Percentiles rank a stretch among this genome's conserved stretches.
phyloP scores from a whole-genome alignment of 768 basidiomycete species.

The Collybia mongolica region DNA sequence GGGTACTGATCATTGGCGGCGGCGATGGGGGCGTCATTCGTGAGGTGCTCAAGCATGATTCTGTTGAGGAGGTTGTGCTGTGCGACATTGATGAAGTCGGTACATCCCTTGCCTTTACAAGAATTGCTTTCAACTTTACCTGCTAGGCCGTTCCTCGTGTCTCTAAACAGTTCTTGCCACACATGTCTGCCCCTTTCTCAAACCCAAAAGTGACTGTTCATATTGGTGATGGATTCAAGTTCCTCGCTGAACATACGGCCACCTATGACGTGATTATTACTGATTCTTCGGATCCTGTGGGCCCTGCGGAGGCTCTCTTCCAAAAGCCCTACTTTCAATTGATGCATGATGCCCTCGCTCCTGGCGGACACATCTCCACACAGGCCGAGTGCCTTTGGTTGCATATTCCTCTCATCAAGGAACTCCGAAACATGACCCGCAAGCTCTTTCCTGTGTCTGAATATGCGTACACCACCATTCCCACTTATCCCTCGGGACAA shows the following conservation, averaged over 20 bases:
- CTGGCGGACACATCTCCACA: conserved; percentile 91
- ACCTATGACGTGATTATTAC: conserved; percentile 98
- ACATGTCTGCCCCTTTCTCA: conserved; percentile 84
- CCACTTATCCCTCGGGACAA: conserved; percentile 97
- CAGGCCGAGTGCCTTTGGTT: conserved; percentile 97
- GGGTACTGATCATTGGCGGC: conserved; percentile 96
- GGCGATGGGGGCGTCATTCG: conserved; percentile 98
- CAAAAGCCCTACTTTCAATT: conserved; percentile 97
- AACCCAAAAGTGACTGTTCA: conserved; percentile 81
- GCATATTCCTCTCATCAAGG: conserved; percentile 83
- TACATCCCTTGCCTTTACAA: neutral
- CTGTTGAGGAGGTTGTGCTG: conserved; percentile 88
- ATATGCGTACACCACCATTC: conserved; percentile 96
- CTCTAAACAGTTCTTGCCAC: conserved; percentile 89
- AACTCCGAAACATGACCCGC: conserved; percentile 67
- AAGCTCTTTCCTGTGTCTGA: conserved; percentile 77
- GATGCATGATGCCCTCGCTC: conserved; percentile 83
- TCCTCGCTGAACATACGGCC: conserved; percentile 82
- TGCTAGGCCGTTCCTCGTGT: conserved; percentile 88
- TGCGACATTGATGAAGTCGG: conserved; percentile 96
- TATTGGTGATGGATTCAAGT: conserved; percentile 97
- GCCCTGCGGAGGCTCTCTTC: conserved; percentile 92
- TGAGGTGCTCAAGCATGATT: conserved; percentile 92
- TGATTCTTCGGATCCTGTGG: conserved; percentile 97
- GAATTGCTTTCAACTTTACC: neutral